Conservation (phyloP, 1,139 yeast species). For the Geotrichum carabidarum region DNA sequence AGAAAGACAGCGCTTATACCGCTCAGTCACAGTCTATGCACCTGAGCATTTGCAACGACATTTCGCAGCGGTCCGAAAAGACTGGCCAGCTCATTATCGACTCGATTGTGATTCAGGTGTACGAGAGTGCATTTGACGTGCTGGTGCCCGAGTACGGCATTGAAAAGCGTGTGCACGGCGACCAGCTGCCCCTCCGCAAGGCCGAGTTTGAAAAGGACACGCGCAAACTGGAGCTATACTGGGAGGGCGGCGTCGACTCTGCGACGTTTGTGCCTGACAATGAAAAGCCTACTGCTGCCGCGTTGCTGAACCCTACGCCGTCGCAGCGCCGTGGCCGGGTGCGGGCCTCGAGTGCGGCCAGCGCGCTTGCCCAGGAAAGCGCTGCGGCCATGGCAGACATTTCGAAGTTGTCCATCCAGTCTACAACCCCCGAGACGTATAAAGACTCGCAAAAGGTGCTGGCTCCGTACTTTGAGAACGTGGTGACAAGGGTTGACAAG, state of each 20-base stretch:
- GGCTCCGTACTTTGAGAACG: conserved; percentile 52
- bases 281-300: conserved; percentile 44
- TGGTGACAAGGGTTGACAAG: conserved; percentile 56
- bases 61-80: conserved; percentile 67
- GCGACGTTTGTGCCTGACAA: conserved; percentile 89
- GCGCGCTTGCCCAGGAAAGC: conserved; percentile 54
- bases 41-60: conserved; percentile 73
- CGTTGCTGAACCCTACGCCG: conserved; percentile 1
- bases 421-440: conserved; percentile 23
- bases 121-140: conserved; percentile 93
- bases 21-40: conserved; percentile 96
- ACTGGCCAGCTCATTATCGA: conserved; percentile 69
- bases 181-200: conserved; percentile 84
- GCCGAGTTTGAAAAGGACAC: conserved; percentile 80
- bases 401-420: conserved; percentile 18
- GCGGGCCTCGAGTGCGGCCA: conserved; percentile 59
- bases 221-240: conserved; percentile 71
- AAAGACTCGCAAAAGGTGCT: conserved; percentile 41
- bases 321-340: conserved; percentile 15
- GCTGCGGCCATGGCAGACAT: conserved; percentile 16
- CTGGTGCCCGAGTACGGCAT: conserved; percentile 92
- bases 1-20: conserved; percentile 85
- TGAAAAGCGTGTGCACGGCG: conserved; percentile 96
- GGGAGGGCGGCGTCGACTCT: conserved; percentile 89
- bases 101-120: conserved; percentile 90